Percentiles rank a stretch among this genome's conserved stretches.
Evolutionary conservation across 768 basidiomycete genomes (phyloP).

Genomic region (Tephrocybe rancida): DNA sequence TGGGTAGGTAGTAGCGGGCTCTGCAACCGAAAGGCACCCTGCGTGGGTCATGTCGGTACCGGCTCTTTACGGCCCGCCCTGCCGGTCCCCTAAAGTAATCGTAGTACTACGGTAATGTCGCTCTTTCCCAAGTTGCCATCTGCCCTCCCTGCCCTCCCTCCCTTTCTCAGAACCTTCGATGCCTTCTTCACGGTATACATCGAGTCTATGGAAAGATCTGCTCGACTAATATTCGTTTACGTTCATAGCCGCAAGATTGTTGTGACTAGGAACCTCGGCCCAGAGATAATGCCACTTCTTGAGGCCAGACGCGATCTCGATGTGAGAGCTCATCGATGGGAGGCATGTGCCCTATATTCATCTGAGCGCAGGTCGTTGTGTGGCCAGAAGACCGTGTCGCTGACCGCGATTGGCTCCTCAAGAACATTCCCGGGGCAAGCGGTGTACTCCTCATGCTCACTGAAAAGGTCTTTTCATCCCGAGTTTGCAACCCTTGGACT

Average conservation of each 20-base stretch:
- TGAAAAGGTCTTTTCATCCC: slow-evolving; percentile 57
- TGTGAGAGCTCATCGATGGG: slow-evolving; percentile 33
- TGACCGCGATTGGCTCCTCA: slow-evolving; percentile 70
- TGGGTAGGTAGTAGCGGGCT: too few species aligned
- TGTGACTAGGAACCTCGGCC: slow-evolving; percentile 61
- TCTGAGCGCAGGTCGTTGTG: slow-evolving; percentile 32
- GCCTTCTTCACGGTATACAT: too few species aligned
- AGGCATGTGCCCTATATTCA: background rate
- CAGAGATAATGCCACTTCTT: slow-evolving; percentile 63
- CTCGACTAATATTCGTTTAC: background rate
- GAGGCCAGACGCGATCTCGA: slow-evolving; percentile 53
- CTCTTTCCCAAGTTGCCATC: too few species aligned
- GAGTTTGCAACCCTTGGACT: too few species aligned
- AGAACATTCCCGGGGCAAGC: slow-evolving; percentile 65
- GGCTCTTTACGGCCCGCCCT: too few species aligned
- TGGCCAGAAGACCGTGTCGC: slow-evolving; percentile 58
- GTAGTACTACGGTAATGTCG: too few species aligned
- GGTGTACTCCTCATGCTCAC: slow-evolving; percentile 68
- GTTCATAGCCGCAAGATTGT: slow-evolving; percentile 37
- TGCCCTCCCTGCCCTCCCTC: too few species aligned
- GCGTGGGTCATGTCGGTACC: too few species aligned
- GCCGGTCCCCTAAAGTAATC: too few species aligned
- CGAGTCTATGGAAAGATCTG: too few species aligned
- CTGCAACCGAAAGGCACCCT: too few species aligned
- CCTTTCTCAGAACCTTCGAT: too few species aligned